A percentile compares a stretch with the other conserved stretches of the same genome.
These are phyloP conservation scores for Earliella scabrosa DNA, from an alignment of 1,284 basidiomycete genomes.

Conservation along the genomic window DNA sequence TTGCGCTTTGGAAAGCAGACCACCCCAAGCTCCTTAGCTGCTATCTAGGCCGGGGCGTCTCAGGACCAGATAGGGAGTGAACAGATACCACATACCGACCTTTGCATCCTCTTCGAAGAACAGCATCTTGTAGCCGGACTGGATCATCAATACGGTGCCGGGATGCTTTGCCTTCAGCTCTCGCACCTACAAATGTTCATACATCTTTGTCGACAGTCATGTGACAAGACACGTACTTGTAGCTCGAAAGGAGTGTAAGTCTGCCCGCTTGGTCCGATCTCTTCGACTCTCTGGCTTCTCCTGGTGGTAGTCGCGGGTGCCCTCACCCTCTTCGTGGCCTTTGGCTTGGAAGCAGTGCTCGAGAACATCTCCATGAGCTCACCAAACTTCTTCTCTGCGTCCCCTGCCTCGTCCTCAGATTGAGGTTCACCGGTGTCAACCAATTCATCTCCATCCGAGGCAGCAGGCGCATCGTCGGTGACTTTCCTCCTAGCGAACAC, in stretches of 20 bases:
- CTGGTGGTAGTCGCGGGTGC: constrained; percentile 34
- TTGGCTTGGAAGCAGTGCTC: constrained; percentile 40
- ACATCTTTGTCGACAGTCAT: constrained; percentile 8
- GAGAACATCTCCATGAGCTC: constrained; percentile 50
- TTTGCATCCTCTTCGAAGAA: constrained; percentile 93
- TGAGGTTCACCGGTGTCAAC: constrained; percentile 24
- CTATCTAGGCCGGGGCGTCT: constrained; percentile 55
- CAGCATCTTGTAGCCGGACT: constrained; percentile 88
- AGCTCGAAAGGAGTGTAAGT: constrained; percentile 85
- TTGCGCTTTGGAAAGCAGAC: constrained; percentile 80
- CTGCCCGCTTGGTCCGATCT: constrained; percentile 77
- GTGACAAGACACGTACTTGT: constrained; percentile 53
- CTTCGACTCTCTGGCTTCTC: constrained; percentile 46
- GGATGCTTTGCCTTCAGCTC: constrained; percentile 75
- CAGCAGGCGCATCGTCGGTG: constrained; percentile 22
- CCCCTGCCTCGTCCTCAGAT: constrained; percentile 47
- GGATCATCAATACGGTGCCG: constrained; percentile 83
- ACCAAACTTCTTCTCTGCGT: constrained; percentile 52
- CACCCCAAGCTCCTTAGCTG: constrained; percentile 84
- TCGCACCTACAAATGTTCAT: constrained; percentile 51
- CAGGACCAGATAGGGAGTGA: too few species aligned
- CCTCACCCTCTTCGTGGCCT: constrained; percentile 36
- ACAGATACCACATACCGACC: constrained; percentile 39
- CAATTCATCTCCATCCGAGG: constrained; percentile 29
- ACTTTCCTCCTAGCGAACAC: constrained; percentile 25